Evolutionary conservation across 176 grass and related monocot species (phyloP).

Genomic region (Aechmea fasciata): DNA sequence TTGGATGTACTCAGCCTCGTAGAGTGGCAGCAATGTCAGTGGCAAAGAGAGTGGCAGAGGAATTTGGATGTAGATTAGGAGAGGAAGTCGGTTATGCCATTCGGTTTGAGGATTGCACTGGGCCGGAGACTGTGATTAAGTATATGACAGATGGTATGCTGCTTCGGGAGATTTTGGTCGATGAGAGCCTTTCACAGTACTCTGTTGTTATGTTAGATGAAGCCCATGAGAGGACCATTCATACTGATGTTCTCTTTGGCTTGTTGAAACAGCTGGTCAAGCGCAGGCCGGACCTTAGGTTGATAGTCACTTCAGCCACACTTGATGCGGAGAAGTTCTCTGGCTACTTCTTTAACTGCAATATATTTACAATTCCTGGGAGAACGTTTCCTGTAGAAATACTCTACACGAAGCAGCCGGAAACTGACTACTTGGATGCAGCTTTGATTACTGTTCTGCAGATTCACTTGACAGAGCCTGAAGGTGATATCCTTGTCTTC

Average conservation of each 20-base stretch:
- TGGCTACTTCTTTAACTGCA: constrained; percentile 93
- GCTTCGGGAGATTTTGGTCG: constrained; percentile 86
- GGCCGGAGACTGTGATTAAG: constrained; percentile 87
- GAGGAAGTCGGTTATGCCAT: constrained; percentile 96
- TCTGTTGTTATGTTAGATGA: constrained; percentile 97
- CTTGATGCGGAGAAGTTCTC: constrained; percentile 98
- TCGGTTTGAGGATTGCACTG: constrained; percentile 89
- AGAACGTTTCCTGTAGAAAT: constrained; percentile 95
- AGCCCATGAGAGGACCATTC: constrained; percentile 92
- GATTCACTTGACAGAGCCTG: constrained; percentile 89
- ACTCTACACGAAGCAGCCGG: constrained; percentile 83
- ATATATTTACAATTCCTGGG: constrained; percentile 96
- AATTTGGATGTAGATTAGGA: constrained; percentile 82
- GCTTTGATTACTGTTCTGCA: constrained; percentile 82
- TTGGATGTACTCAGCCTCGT: constrained; percentile 91
- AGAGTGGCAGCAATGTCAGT: constrained; percentile 92
- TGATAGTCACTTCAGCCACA: constrained; percentile 95
- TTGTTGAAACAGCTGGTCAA: constrained; percentile 88
- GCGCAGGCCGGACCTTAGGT: constrained; percentile 70
- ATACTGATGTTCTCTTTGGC: constrained; percentile 87
- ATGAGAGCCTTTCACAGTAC: constrained; percentile 83
- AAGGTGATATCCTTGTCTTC: constrained; percentile 86
- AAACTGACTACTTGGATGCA: constrained; percentile 89
- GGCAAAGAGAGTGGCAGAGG: constrained; percentile 90
- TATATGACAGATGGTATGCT: constrained; percentile 99